These are phyloP conservation scores for Capsicum baccatum DNA, from an alignment of 257 asterid species.

Conservation along the genomic window DNA sequence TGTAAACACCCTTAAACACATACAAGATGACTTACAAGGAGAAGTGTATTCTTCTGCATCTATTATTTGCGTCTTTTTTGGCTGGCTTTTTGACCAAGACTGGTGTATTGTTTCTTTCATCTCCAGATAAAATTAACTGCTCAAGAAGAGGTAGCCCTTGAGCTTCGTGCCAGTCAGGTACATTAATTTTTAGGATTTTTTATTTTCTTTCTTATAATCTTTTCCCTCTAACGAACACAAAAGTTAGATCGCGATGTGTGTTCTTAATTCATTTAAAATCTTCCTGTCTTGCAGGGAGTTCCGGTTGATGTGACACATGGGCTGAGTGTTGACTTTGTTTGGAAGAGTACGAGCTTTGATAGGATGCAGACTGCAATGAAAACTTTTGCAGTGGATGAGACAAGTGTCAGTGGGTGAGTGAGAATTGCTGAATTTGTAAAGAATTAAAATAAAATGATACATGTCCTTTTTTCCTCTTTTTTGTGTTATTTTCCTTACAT, in stretches of 20 bases:
- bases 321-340: constrained; percentile 93
- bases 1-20: background rate
- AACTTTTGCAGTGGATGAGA: constrained; percentile 98
- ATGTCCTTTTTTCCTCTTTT: background rate
- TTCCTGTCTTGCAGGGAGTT: constrained; percentile 68
- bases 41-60: background rate
- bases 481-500: background rate
- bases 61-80: constrained; percentile 6
- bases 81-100: background rate
- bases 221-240: too few species aligned
- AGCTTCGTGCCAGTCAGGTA: constrained; percentile 97
- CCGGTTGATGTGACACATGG: constrained; percentile 94
- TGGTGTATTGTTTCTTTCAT: constrained; percentile 24
- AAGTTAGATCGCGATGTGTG: background rate
- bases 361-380: constrained; percentile 99
- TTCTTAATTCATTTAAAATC: constrained; percentile 31
- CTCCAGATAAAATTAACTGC: constrained; percentile 89
- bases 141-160: constrained; percentile 99
- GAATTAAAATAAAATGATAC: background rate
- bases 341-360: constrained; percentile 99
- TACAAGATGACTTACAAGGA: background rate
- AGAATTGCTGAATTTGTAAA: constrained; percentile 5
- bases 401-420: constrained; percentile 98
- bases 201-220: background rate
- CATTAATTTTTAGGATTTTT: background rate